These are phyloP conservation scores for Gnomoniopsis smithogilvyi DNA, from an alignment of 2,329 filamentous ascomycete genomes.

Conservation along the genomic window DNA sequence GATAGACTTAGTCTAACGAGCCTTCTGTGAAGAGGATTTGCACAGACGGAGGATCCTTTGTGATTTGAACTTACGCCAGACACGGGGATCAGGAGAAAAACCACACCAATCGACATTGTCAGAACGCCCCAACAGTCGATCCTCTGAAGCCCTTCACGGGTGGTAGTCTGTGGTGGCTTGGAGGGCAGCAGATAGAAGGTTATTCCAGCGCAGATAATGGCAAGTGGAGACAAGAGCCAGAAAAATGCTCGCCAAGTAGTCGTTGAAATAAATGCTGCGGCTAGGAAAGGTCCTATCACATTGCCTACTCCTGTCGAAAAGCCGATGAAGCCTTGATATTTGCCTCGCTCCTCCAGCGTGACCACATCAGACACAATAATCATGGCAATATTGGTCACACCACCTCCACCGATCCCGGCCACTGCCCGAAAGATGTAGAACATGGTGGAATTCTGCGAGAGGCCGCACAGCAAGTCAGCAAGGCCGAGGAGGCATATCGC, in stretches of 20 bases:
- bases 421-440: slow-evolving; percentile 60
- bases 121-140: slow-evolving; percentile 59
- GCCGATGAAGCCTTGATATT: slow-evolving; percentile 44
- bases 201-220: slow-evolving; percentile 40
- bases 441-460: slow-evolving; percentile 51
- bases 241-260: slow-evolving; percentile 40
- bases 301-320: slow-evolving; percentile 39
- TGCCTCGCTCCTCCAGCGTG: slow-evolving; percentile 55
- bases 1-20: background rate
- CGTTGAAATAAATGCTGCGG: slow-evolving; percentile 33
- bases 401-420: slow-evolving; percentile 59
- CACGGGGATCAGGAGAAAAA: slow-evolving; percentile 60
- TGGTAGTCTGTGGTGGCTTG: slow-evolving; percentile 42
- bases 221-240: slow-evolving; percentile 48
- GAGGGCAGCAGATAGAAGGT: slow-evolving; percentile 49
- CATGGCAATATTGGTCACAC: slow-evolving; percentile 55
- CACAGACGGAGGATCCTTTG: background rate
- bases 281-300: slow-evolving; percentile 38
- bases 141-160: slow-evolving; percentile 45
- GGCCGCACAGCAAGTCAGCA: slow-evolving; percentile 56
- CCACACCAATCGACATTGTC: slow-evolving; percentile 50
- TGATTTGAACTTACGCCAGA: slow-evolving; percentile 45
- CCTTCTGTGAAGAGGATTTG: no score
- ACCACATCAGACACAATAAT: slow-evolving; percentile 61
- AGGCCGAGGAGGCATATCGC: slow-evolving; percentile 50